Evolutionary conservation across 2,329 filamentous ascomycete genomes (phyloP).

Genomic region (Scedosporium dehoogii): DNA sequence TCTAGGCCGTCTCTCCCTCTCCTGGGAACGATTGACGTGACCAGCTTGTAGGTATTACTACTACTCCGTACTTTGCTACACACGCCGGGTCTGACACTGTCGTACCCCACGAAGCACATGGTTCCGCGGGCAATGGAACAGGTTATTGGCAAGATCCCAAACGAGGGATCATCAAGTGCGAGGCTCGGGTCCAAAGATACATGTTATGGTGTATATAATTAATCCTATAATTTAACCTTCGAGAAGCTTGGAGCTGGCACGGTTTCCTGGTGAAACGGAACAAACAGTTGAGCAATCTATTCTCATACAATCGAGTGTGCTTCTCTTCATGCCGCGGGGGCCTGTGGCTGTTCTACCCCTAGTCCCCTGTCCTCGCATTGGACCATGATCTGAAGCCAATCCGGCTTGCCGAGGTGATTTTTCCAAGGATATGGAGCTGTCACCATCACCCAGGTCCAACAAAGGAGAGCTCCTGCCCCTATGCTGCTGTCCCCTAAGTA

Average conservation of each 20-base stretch:
- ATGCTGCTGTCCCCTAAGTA: too few species aligned
- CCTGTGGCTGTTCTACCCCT: not conserved
- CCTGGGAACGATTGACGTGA: too few species aligned
- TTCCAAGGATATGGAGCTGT: not conserved
- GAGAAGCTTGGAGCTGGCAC: not conserved
- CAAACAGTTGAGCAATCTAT: not conserved
- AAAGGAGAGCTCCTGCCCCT: not conserved
- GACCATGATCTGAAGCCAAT: not conserved
- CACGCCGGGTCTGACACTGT: too few species aligned
- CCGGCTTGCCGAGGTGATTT: not conserved
- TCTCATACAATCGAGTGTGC: not conserved
- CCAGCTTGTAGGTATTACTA: too few species aligned
- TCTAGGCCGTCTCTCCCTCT: too few species aligned
- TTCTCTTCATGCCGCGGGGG: not conserved
- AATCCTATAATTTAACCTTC: not conserved
- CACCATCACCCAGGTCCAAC: not conserved
- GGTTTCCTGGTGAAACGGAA: not conserved
- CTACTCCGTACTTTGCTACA: too few species aligned
- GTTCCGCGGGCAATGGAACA: not conserved
- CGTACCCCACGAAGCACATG: not conserved
- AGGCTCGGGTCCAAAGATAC: too few species aligned
- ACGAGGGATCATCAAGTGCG: not conserved
- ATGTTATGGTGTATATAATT: too few species aligned
- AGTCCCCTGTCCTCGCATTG: not conserved
- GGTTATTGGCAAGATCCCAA: not conserved